These are phyloP conservation scores for Choiromyces venosus DNA, from an alignment of 495 filamentous ascomycete genomes.

Conservation along the genomic window DNA sequence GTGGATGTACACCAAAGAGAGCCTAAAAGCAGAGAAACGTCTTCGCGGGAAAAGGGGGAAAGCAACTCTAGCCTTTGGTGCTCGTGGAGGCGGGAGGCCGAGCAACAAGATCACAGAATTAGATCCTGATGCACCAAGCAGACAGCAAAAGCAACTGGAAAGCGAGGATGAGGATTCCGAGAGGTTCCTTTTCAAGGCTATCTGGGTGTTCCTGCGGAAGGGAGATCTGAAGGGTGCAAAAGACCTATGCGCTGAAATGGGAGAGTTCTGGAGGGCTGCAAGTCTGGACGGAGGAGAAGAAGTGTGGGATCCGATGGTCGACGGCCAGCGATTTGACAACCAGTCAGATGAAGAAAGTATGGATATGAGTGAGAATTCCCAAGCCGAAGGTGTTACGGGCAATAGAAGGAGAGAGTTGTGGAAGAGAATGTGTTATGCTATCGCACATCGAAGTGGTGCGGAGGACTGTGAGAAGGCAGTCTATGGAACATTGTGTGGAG, in stretches of 20 bases:
- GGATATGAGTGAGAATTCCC: not conserved
- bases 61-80: slow-evolving; percentile 44
- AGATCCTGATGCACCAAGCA: slow-evolving; percentile 80
- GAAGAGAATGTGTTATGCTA: slow-evolving; percentile 73
- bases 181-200: slow-evolving; percentile 43
- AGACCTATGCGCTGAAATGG: slow-evolving; percentile 27
- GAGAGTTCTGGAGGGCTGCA: slow-evolving; percentile 65
- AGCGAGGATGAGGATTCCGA: slow-evolving; percentile 80
- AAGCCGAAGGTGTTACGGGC: slow-evolving; percentile 17
- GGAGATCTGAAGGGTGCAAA: slow-evolving; percentile 31
- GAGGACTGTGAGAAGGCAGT: slow-evolving; percentile 80
- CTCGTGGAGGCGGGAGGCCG: slow-evolving; percentile 53
- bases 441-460: slow-evolving; percentile 61
- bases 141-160: slow-evolving; percentile 68
- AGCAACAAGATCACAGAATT: slow-evolving; percentile 71
- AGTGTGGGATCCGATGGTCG: slow-evolving; percentile 37
- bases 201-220: slow-evolving; percentile 33
- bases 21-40: slow-evolving; percentile 84
- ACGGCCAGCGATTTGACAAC: slow-evolving; percentile 17
- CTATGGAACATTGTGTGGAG: slow-evolving; percentile 79
- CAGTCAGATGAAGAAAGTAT: slow-evolving; percentile 16
- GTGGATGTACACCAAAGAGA: slow-evolving; percentile 84
- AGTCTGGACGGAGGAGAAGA: slow-evolving; percentile 52
- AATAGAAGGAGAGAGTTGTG: slow-evolving; percentile 58
- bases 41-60: slow-evolving; percentile 58